Base-by-base conservation (phyloP, 495 filamentous ascomycete genomes). In the Penicillium samsonianum region DNA sequence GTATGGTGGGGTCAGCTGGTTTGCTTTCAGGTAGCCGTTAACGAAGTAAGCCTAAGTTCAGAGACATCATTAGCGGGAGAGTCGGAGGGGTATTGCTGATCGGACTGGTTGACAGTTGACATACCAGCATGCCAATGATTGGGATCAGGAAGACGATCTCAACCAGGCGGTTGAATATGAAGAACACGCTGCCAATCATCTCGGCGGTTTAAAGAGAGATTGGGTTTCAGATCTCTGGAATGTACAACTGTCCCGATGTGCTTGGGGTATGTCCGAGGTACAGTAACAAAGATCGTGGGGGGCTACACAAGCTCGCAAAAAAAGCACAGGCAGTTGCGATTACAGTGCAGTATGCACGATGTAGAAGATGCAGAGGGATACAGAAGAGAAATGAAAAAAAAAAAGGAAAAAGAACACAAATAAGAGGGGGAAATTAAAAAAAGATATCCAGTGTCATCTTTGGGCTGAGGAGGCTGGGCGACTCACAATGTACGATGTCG, bases 71-170 rank as follows among this genome's bases (percentile, higher is more conserved):
- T 16, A 19, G 38, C 20, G 48, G 14, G 53, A 50, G 37, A 17
- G 28, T 54, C 20, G 50, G 41, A n/a, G 17, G 23, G 28, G 30
- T 42, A 54, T 25, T 31, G 30, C 14, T 55, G 53, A 25, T 40
- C 14, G 23, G 42, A 42, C 20, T 40, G 49, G 30, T 22, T 35
- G 1, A 43, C 26, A 3, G 9, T 47, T 10, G 31, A 66, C 77
- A 22, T 70, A 82, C 80, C 66, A 96, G 82, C 83, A 96, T 93
- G 76, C 91, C 92, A 64, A 96, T 79, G 56, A 86, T 89, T 17
- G 92, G 92, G 73, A 94, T 91, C 80, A 95, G 71, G 41, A 90
- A 93, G 74, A 88, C 62, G 75, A 96, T 89, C 73, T 96, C 82
- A 67, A 84, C 72, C 72, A 95, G 73, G 54, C 92, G 90, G 83